Conservation (phyloP, 225 moss, liverwort and hornwort genomes). For the Climacium dendroides region DNA sequence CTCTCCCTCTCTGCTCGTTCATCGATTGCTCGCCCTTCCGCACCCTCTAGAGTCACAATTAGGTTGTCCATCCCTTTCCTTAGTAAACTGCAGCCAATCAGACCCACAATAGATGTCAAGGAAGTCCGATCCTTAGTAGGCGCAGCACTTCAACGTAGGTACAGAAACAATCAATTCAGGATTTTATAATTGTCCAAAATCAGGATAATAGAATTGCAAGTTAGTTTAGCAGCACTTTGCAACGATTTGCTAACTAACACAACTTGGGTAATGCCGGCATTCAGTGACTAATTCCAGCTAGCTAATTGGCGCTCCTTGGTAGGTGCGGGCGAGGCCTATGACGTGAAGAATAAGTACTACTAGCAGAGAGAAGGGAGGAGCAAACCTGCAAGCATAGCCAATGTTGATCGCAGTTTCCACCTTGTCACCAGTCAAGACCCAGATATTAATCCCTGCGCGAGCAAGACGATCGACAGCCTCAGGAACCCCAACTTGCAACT, state of each 20-base stretch:
- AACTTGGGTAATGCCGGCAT: not conserved
- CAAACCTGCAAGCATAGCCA: constrained; percentile 78
- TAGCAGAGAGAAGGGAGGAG: not conserved
- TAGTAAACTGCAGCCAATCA: constrained; percentile 30
- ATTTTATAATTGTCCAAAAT: not conserved
- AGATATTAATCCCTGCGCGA: constrained; percentile 72
- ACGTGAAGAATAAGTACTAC: not conserved
- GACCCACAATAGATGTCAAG: not conserved
- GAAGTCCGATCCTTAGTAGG: not conserved
- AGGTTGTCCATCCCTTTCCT: constrained; percentile 74
- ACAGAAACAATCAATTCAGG: not conserved
- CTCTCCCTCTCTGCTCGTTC: constrained; percentile 44
- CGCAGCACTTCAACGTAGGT: not conserved
- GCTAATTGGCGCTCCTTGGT: not conserved
- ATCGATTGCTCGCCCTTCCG: constrained; percentile 49
- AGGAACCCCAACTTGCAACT: constrained; percentile 75
- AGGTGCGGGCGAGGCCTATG: not conserved
- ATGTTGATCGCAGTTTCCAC: constrained; percentile 95
- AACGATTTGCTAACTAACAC: not conserved
- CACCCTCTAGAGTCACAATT: constrained; percentile 54
- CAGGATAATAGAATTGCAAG: not conserved
- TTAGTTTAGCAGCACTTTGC: not conserved
- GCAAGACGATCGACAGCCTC: constrained; percentile 74
- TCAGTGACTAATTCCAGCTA: not conserved
- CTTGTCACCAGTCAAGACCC: constrained; percentile 91